Evolutionary conservation across 192 early-diverging fungal genomes (phyloP).

Genomic region (Diversispora epigaea): DNA sequence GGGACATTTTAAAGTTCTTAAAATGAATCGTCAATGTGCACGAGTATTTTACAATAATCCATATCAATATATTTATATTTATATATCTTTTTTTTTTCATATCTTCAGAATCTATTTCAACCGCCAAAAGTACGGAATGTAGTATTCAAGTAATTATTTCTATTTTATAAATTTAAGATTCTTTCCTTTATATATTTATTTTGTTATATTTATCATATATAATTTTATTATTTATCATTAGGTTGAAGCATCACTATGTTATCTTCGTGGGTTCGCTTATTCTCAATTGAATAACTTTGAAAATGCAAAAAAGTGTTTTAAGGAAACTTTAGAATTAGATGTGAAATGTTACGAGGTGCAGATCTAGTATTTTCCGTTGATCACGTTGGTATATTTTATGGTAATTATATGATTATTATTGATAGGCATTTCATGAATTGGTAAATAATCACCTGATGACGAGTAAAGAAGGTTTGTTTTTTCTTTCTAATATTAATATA

Average conservation of each 20-base stretch:
- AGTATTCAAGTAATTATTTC: too few relatives aligned
- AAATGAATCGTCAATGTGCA: too few relatives aligned
- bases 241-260: constrained; percentile 65
- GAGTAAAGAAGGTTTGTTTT: constrained; percentile 45
- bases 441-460: constrained; percentile 60
- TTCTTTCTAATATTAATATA: not conserved
- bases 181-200: constrained; percentile 1
- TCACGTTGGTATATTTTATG: constrained; percentile 13
- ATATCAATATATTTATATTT: too few relatives aligned
- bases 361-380: not conserved
- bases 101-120: too few relatives aligned
- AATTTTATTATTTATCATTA: constrained; percentile 31
- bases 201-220: not conserved
- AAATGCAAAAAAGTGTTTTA: constrained; percentile 58
- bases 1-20: too few relatives aligned
- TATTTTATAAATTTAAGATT: not conserved
- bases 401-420: not conserved
- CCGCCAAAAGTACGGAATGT: too few relatives aligned
- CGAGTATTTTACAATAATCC: too few relatives aligned
- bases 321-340: constrained; percentile 62
- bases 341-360: constrained; percentile 62
- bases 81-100: too few relatives aligned
- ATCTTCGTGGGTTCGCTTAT: constrained; percentile 57
- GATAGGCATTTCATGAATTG: constrained; percentile 58
- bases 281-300: constrained; percentile 49